Base-by-base conservation (phyloP, 2,329 filamentous ascomycete species). In the Leptographium lundbergii region DNA sequence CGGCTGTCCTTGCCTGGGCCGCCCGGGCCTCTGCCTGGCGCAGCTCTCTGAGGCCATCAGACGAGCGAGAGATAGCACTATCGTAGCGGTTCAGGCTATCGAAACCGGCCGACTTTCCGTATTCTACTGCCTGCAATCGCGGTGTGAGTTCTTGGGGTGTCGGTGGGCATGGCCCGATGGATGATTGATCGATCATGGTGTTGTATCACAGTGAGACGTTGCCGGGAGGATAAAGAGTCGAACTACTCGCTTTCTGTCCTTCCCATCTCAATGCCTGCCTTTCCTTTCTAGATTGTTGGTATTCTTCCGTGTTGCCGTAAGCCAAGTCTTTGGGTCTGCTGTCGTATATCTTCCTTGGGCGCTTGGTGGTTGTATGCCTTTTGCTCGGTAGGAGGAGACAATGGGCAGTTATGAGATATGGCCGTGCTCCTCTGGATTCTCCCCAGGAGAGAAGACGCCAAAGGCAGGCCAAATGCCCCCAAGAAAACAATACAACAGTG, bases 31-130 rank as follows among this genome's bases (percentile, higher is more conserved):
- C 60, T 6, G 61, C 58, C 27, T 60, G 54, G 6, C 60, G 60
- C 51, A 64, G 57, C 57, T 58, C 53, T 1, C 22, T 24, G 10
- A 63, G 48, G 25, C 60, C 60, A 34, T 60, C 47, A 36, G 32
- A 36, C 3, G n/a, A 45, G 10, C 27, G 55, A 2, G 45, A 17
- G 14, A 17, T 6, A 19, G 45, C n/a, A 14, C n/a, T n/a, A n/a
- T 27, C 22, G 56, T 57, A 19, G 22, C 13, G 47, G n/a, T 42
- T 24, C 10, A 29, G 6, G 29, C 27, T 19, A 13, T 52, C 24
- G 24, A 22, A 24, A 34, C 24, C 6, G 45, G 19, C 22, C 7
- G 54, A 27, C n/a, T 19, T 25, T 14, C 34, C 53, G 24, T 24
- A 22, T 9, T 24, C 3, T 14, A 9, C 52, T 39, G 34, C 19